A percentile compares a stretch with the other conserved stretches of the same genome.
phyloP scores from a whole-genome alignment of 768 basidiomycete species.

The Chlorophyllum brunneum region DNA sequence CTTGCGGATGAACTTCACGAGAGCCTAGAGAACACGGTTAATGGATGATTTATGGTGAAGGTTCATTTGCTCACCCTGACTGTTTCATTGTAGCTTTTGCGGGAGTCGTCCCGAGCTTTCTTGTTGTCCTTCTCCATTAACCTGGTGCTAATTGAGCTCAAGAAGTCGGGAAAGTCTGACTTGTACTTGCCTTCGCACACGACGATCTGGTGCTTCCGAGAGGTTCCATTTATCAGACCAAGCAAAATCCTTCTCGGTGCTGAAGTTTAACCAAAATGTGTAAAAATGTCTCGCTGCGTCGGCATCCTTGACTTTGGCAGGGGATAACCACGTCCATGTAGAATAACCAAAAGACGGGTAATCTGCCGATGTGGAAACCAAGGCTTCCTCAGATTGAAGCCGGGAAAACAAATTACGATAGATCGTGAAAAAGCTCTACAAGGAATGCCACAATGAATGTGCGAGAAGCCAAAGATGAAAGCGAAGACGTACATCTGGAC shows the following conservation, averaged over 20 bases:
- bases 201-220: slow-evolving; percentile 82
- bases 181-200: slow-evolving; percentile 60
- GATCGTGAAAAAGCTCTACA: slow-evolving; percentile 84
- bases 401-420: slow-evolving; percentile 86
- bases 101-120: slow-evolving; percentile 82
- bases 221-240: slow-evolving; percentile 87
- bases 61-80: slow-evolving; percentile 58
- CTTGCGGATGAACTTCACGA: slow-evolving; percentile 75
- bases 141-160: slow-evolving; percentile 30
- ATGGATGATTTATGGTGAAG: background rate
- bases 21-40: slow-evolving; percentile 41
- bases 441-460: background rate
- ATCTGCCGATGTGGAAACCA: slow-evolving; percentile 35
- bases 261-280: slow-evolving; percentile 80
- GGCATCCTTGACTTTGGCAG: slow-evolving; percentile 38
- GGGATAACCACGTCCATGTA: slow-evolving; percentile 64
- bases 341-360: slow-evolving; percentile 85
- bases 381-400: slow-evolving; percentile 74
- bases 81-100: slow-evolving; percentile 90
- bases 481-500: slow-evolving; percentile 43
- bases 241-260: slow-evolving; percentile 80
- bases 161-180: background rate
- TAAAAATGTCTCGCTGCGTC: slow-evolving; percentile 76
- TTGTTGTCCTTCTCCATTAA: slow-evolving; percentile 97
- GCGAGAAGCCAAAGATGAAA: background rate